These are phyloP conservation scores for Phialophora expanda DNA, from an alignment of 2,329 filamentous ascomycete genomes.

Conservation along the genomic window DNA sequence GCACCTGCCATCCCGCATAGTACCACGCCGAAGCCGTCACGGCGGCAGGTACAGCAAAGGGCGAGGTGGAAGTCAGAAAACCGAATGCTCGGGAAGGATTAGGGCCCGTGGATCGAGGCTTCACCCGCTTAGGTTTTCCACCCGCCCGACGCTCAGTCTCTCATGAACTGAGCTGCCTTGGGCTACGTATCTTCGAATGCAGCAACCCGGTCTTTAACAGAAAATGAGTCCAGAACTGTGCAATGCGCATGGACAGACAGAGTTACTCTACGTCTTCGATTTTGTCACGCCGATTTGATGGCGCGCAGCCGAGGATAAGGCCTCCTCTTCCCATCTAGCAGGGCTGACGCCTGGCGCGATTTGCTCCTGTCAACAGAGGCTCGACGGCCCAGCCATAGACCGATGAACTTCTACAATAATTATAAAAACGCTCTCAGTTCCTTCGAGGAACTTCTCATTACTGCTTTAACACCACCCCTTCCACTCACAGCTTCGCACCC, in stretches of 20 bases:
- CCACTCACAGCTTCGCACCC: slow-evolving; percentile 30
- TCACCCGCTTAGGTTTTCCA: neutral
- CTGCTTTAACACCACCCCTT: neutral
- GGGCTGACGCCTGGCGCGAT: neutral
- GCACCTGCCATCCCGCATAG: neutral
- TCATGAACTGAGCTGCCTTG: neutral
- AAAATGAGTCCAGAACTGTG: no score
- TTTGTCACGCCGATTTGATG: neutral
- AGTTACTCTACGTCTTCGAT: neutral
- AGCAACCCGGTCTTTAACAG: neutral
- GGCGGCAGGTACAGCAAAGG: neutral
- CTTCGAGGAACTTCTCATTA: neutral
- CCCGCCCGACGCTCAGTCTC: neutral
- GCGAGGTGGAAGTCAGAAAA: neutral
- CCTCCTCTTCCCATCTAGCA: neutral
- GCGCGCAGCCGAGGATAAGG: neutral
- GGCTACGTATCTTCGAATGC: neutral
- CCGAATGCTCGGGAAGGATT: neutral
- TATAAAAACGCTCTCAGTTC: neutral
- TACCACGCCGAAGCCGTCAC: neutral
- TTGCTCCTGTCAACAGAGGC: neutral
- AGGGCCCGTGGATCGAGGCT: neutral
- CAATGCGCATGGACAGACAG: no score
- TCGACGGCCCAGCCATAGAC: neutral
- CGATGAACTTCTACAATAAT: neutral